Base-by-base conservation (phyloP, 495 filamentous ascomycete species). In the Trichoderma reesei region DNA sequence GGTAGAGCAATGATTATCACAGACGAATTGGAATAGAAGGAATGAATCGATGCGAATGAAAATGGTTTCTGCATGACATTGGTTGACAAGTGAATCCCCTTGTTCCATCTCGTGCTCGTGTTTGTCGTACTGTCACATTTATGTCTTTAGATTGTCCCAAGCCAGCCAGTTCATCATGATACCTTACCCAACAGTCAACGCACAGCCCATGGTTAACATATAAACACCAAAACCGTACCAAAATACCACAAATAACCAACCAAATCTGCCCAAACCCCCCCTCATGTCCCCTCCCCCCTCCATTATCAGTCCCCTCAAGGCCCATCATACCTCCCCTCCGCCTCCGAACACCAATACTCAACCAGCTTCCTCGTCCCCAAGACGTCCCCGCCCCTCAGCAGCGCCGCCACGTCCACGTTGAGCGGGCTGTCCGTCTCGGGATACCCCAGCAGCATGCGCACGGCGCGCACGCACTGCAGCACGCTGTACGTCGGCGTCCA, bases 401-500 rank as follows among this genome's bases (percentile, higher is more conserved):
- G 73, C 65, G 83, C 82, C 61, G 92, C 93, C 3, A 95, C 83
- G 74, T 98, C 94, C 10, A 96, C 82, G 76, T 96, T 96, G 61
- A 98, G 76, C 66, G 94, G 94, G 67, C 85, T 89, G 67, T 96
- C 91, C 42, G 88, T 81, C 63, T 85, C 87, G 13, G 93, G 91
- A 65, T 86, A 84, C 48, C 80, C 85, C 63, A 96, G 78, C 68
- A 98, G 76, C 79, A 90, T 82, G 61, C 91, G 85, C 41, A 98
- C 83, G 26, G 86, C 85, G 67, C 88, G 87, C 68, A 97, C 74
- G 62, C 88, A 91, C 65, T 84, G 81, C 31, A 87, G 83, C 31
- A 97, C 79, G 37, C 88, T 93, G 71, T 94, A 95, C 38, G 88
- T 84, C 38, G 92, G 88, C 66, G 86, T 87, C 94, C 94, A 98